A percentile compares a stretch with the other conserved stretches of the same genome.
Evolutionary conservation across 2,329 filamentous ascomycete species (phyloP).

Genomic region (Capronia coronata): DNA sequence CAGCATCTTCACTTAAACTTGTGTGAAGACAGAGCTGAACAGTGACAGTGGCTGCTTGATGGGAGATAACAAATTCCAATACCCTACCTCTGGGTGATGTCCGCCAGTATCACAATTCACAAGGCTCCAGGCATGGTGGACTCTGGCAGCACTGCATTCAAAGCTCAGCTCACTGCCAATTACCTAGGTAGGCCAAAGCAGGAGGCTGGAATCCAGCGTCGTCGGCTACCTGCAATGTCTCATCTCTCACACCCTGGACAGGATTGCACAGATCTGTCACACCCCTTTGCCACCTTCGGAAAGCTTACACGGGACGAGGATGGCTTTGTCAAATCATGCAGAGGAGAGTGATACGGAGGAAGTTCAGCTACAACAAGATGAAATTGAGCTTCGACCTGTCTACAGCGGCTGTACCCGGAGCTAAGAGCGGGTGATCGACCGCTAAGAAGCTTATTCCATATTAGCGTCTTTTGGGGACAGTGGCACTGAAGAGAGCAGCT

Average conservation of each 20-base stretch:
- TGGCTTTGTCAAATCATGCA: constrained; percentile 20
- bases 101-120: background rate
- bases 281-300: constrained; percentile 7
- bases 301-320: constrained; percentile 10
- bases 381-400: background rate
- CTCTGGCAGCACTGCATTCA: constrained; percentile 3
- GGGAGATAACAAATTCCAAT: background rate
- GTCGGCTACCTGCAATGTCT: constrained; percentile 24
- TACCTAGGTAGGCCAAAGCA: no score
- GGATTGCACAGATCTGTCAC: constrained; percentile 16
- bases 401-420: constrained; percentile 3
- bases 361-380: background rate
- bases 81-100: background rate
- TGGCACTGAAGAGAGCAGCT: no score
- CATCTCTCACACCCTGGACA: constrained; percentile 14
- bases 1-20: background rate
- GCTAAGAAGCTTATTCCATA: background rate
- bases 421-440: constrained; percentile 7
- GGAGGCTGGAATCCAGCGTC: constrained; percentile 17
- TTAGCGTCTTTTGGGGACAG: no score
- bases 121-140: background rate
- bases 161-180: no score
- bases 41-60: background rate
- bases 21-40: background rate
- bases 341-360: constrained; percentile 5